Evolutionary conservation across 129 eudicot species (phyloP).

Genomic region (Heracleum sosnowskyi): DNA sequence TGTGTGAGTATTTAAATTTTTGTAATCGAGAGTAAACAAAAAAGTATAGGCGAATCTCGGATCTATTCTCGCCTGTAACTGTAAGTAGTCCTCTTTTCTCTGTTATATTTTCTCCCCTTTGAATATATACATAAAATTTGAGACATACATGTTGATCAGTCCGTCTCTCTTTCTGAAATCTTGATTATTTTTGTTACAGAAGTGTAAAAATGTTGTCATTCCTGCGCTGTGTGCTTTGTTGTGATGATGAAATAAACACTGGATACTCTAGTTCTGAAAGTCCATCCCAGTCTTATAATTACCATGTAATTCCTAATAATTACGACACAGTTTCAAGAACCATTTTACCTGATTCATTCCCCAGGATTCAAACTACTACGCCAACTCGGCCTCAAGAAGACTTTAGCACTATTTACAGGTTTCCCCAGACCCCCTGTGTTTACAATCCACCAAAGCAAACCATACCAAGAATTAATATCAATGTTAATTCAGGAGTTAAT

Average conservation of each 20-base stretch:
- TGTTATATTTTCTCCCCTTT: background rate
- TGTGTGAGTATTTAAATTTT: background rate
- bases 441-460: background rate
- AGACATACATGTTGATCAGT: background rate
- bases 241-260: constrained; percentile 10
- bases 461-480: background rate
- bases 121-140: background rate
- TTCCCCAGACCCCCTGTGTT: constrained; percentile 6
- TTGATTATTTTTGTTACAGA: constrained; percentile 6
- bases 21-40: background rate
- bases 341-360: background rate
- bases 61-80: background rate
- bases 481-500: background rate
- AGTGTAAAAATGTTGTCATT: constrained; percentile 3
- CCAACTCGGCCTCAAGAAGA: background rate
- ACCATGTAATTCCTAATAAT: background rate
- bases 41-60: background rate
- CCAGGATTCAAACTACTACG: background rate
- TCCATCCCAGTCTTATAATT: background rate
- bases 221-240: constrained; percentile 16
- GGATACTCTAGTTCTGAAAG: background rate
- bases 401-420: background rate
- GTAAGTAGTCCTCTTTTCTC: background rate
- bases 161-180: background rate
- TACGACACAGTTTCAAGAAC: background rate